Base-by-base conservation (phyloP, 139 green algal genomes). In the Chlamydomonas sp. region DNA sequence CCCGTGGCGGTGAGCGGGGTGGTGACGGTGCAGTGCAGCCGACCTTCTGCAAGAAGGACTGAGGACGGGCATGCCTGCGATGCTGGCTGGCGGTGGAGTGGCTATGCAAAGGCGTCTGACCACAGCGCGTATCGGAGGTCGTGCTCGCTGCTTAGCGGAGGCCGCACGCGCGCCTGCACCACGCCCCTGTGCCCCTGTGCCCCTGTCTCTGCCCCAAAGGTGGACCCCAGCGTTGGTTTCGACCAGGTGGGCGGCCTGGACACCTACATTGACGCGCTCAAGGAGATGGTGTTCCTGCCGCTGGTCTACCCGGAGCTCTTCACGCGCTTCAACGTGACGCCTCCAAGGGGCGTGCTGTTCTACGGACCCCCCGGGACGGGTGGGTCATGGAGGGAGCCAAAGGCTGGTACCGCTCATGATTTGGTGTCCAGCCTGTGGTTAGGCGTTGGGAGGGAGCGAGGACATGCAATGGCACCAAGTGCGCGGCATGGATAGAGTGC, bases 211-310 rank as follows among this genome's bases (percentile, higher is more conserved):
- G 49, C n/a, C 57, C 49, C 20, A 77, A 90, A 95, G 86, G 97
- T 99, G 71, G 97, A 99, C 90, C 88, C 95, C 9, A 95, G 87
- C 7, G 90, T 99, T 17, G 94, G 74, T n/a, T 99, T 98, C 90
- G 95, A 98, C 84, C 86, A 95, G 59, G 93, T 99, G 12, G 97
- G 97, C 0, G 97, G 97, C 2, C 89, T 99, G 78, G 95, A 98
- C 67, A 84, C 95, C 49, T 98, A 99, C 89, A 89, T 99, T 31
- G 85, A 93, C 74, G 90, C 95, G 3, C 96, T 99, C 5, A 99
- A 99, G 92, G 97, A 99, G 92, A 99, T 99, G 97, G 93, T 99
- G 1, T 99, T 99, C 90, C 95, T 99, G 69, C 97, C 97, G 16
- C 93, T 99, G 62, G 91, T 98, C 4, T 99, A 99, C 92, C 97